These are phyloP conservation scores for Aspergillus japonicus DNA, from an alignment of 2,329 filamentous ascomycete species.

Conservation along the genomic window DNA sequence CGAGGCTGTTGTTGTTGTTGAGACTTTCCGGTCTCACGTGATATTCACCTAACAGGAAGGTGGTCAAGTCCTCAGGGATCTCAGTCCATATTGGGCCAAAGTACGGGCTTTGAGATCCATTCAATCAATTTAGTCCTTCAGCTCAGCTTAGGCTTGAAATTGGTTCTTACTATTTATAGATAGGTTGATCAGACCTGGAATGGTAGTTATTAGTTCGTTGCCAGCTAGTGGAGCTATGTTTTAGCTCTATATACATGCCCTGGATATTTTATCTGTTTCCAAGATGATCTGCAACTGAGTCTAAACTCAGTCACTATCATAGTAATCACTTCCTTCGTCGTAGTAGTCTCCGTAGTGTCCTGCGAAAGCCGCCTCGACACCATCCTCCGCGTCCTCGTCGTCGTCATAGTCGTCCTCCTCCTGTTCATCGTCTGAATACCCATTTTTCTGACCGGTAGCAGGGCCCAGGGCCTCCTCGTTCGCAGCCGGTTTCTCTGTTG, in stretches of 20 bases:
- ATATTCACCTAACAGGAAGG: not conserved
- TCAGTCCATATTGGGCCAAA: not conserved
- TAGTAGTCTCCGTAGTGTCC: constrained; percentile 36
- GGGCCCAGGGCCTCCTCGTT: constrained; percentile 28
- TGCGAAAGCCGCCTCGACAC: constrained; percentile 38
- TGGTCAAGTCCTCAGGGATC: not conserved
- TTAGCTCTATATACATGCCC: constrained; percentile 9
- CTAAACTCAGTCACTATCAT: constrained; percentile 30
- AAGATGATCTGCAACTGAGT: constrained; percentile 2
- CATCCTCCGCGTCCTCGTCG: constrained; percentile 36
- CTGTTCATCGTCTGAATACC: constrained; percentile 15
- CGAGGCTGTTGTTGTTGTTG: not conserved
- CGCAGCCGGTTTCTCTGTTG: constrained; percentile 15
- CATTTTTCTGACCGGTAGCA: constrained; percentile 15
- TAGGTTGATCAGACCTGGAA: not conserved
- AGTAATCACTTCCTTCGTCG: constrained; percentile 36
- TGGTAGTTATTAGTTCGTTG: constrained; percentile 1
- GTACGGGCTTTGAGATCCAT: not conserved
- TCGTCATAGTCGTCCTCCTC: constrained; percentile 31
- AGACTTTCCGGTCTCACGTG: not conserved
- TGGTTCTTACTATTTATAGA: not conserved
- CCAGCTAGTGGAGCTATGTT: not conserved
- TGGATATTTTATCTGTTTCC: constrained; percentile 4
- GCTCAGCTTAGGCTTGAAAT: no score
- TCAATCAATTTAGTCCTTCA: not conserved